phyloP scores from a whole-genome alignment of 2,329 filamentous ascomycete genomes.

The Phyllachora maydis region DNA sequence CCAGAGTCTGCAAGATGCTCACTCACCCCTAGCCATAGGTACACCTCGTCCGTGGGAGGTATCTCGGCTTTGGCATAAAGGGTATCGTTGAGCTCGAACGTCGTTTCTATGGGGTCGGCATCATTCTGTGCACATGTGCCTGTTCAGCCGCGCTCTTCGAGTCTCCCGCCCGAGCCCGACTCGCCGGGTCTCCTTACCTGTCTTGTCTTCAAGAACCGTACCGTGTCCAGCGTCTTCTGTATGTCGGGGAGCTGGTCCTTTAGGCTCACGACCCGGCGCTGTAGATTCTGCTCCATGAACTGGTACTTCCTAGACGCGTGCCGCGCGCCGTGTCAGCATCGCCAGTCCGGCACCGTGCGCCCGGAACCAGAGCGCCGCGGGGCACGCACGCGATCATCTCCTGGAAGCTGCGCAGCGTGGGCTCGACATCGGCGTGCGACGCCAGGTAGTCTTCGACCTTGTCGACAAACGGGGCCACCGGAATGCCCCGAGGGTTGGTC shows the following conservation, averaged over 20 bases:
- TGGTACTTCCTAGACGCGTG: conserved; percentile 71
- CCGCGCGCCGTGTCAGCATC: not conserved
- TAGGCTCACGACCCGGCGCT: conserved; percentile 60
- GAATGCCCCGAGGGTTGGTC: conserved; percentile 68
- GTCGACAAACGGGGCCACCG: conserved; percentile 68
- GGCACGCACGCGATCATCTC: conserved; percentile 72
- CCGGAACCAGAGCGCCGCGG: not conserved
- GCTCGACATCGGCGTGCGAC: conserved; percentile 58
- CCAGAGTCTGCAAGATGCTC: too few species aligned
- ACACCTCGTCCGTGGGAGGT: conserved; percentile 72
- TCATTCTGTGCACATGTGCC: conserved; percentile 12
- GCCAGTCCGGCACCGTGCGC: too few species aligned
- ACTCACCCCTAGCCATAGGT: conserved; percentile 82
- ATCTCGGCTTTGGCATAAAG: conserved; percentile 77
- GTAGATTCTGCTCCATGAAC: conserved; percentile 94
- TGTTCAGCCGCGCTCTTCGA: conserved; percentile 1
- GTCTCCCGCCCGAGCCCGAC: too few species aligned
- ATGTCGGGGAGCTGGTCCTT: conserved; percentile 96
- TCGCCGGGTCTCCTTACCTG: conserved; percentile 31
- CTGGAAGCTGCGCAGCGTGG: conserved; percentile 64
- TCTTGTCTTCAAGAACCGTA: conserved; percentile 61
- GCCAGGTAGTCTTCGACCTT: conserved; percentile 77
- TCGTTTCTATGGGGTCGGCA: conserved; percentile 64
- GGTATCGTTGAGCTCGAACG: conserved; percentile 92
- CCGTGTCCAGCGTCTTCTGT: conserved; percentile 83